Conservation (phyloP, 371 early-diverging fungal species). For the Mortierella sp. region DNA sequence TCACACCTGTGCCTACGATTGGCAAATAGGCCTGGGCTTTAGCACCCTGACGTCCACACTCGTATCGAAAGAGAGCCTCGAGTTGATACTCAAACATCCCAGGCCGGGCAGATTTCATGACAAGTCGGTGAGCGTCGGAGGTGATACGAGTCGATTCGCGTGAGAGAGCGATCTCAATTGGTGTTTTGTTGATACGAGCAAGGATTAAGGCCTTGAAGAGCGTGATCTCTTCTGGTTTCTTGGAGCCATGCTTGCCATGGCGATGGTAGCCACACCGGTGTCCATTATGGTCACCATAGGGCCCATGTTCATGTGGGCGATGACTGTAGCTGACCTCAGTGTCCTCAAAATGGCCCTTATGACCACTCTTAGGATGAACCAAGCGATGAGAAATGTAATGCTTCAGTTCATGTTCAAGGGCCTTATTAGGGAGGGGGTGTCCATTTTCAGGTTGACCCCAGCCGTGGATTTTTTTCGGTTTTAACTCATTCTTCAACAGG, state of each 20-base stretch:
- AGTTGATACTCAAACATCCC: slow-evolving; percentile 69
- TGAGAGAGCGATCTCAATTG: slow-evolving; percentile 64
- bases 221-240: slow-evolving; percentile 19
- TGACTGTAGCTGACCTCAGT: neutral
- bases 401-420: slow-evolving; percentile 38
- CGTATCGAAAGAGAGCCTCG: slow-evolving; percentile 68
- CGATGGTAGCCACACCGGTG: slow-evolving; percentile 26
- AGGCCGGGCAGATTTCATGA: slow-evolving; percentile 60
- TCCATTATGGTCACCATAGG: slow-evolving; percentile 44
- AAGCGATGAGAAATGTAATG: slow-evolving; percentile 49
- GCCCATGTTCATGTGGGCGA: slow-evolving; percentile 36
- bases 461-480: slow-evolving; percentile 56
- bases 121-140: slow-evolving; percentile 66
- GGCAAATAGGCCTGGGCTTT: slow-evolving; percentile 67
- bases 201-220: slow-evolving; percentile 60
- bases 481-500: slow-evolving; percentile 34
- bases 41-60: slow-evolving; percentile 63
- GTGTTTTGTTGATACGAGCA: slow-evolving; percentile 65
- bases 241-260: neutral
- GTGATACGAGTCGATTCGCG: slow-evolving; percentile 57
- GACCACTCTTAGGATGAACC: slow-evolving; percentile 8
- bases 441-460: slow-evolving; percentile 45
- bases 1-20: slow-evolving; percentile 71
- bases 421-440: slow-evolving; percentile 24
- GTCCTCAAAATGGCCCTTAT: neutral